Base-by-base conservation (phyloP, 2,329 filamentous ascomycete species). In the Pseudogymnoascus sp. region DNA sequence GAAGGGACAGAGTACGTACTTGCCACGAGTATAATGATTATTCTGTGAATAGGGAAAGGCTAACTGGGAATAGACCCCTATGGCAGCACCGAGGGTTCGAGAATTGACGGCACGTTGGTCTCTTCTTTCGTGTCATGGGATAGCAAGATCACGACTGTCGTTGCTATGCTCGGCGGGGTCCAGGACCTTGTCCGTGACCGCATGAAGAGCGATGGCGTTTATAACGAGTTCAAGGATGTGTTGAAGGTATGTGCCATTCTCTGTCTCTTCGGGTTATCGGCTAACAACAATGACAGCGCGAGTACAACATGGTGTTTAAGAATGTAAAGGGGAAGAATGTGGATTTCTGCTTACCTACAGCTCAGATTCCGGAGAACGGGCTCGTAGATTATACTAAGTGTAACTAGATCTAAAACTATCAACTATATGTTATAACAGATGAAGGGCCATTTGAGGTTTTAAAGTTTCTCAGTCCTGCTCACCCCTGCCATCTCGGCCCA, bases 61-160 rank as follows among this genome's bases (percentile, higher is more conserved):
- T 42, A 27, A 42, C 39, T 38, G 5, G 21, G 6, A 62, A 63
- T 29, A 75, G 74, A 75, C 62, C 71, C 71, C 0, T 78, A 75
- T 21, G 76, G 76, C 9, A 77, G 74, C 67, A 77, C 75, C 1
- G 77, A 78, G 65, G 74, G 74, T 1, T 74, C 74, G 4, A 68
- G 74, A 13, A 65, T 75, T 1, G 76, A 78, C 59, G 76, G 77
- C 8, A 70, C 73, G 9, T 69, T 71, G 0, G 72, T 76, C 15
- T 76, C 75, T 1, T 73, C 74, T 1, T 72, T 78, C 4, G 68
- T 78, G 2, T 76, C 74, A 0, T 78, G 77, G 76, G 76, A 78
- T 59, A 77, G 75, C 65, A 78, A 78, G 61, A 67, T 78, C 6
- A 74, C 74, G 8, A 78, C 75, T 0, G 75, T 78, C 0, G 68